Conservation (phyloP, 805 yeast species). For the Hanseniaspora vineae region DNA sequence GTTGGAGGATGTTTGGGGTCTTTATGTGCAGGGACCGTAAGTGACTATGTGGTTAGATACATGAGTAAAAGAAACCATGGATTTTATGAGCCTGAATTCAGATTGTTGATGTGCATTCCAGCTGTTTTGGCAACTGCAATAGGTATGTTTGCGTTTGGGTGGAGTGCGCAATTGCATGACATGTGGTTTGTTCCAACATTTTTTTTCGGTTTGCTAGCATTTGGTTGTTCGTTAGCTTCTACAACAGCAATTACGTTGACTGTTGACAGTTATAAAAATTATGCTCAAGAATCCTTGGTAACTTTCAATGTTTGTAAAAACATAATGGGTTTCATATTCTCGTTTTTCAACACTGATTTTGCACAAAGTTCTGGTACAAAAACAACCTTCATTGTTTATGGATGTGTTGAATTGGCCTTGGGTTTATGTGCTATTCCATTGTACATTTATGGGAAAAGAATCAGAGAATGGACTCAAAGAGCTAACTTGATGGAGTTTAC, state of each 20-base stretch:
- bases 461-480: slow-evolving; percentile 39
- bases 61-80: slow-evolving; percentile 37
- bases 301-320: slow-evolving; percentile 43
- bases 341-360: slow-evolving; percentile 41
- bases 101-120: slow-evolving; percentile 26
- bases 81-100: slow-evolving; percentile 48
- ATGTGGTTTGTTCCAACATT: slow-evolving; percentile 46
- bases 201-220: slow-evolving; percentile 42
- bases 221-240: slow-evolving; percentile 49
- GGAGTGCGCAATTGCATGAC: slow-evolving; percentile 37
- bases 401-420: slow-evolving; percentile 35
- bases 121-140: slow-evolving; percentile 30
- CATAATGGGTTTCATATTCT: slow-evolving; percentile 40
- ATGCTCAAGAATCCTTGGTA: slow-evolving; percentile 47
- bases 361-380: slow-evolving; percentile 29
- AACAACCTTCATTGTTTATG: slow-evolving; percentile 39
- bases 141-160: slow-evolving; percentile 48
- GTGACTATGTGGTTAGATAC: slow-evolving; percentile 35
- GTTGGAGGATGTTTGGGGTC: slow-evolving; percentile 48
- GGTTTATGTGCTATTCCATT: slow-evolving; percentile 38
- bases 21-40: slow-evolving; percentile 35
- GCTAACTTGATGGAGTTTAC: slow-evolving; percentile 28
- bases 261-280: slow-evolving; percentile 43
- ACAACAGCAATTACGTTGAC: slow-evolving; percentile 49
- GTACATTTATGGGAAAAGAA: slow-evolving; percentile 40